Evolutionary conservation across 352 stramenopile species (phyloP).

Genomic region (Phytophthora macrochlamydospora): DNA sequence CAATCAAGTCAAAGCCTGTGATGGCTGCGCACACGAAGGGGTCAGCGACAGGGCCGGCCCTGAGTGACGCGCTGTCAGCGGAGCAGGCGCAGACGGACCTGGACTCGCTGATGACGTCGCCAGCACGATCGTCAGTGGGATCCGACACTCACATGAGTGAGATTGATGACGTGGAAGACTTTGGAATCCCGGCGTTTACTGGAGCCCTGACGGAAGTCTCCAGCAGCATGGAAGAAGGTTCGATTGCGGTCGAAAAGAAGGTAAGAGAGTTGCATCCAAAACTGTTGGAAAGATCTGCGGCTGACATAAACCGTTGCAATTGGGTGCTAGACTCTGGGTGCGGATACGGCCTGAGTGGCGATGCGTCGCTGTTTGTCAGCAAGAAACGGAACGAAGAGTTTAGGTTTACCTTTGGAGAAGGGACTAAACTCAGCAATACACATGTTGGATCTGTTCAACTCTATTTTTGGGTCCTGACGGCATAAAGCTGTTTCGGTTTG

Average conservation of each 20-base stretch:
- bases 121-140: background rate
- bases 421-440: slow-evolving; percentile 18
- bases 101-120: slow-evolving; percentile 1
- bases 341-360: slow-evolving; percentile 2
- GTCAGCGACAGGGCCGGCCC: background rate
- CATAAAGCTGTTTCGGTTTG: slow-evolving; percentile 6
- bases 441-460: slow-evolving; percentile 11
- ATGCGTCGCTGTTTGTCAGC: slow-evolving; percentile 8
- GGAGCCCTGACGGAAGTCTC: slow-evolving; percentile 1
- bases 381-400: slow-evolving; percentile 7
- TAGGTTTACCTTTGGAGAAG: slow-evolving; percentile 16
- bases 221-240: slow-evolving; percentile 3
- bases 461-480: slow-evolving; percentile 5
- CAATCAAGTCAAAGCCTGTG: background rate
- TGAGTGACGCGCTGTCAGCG: background rate
- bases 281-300: background rate
- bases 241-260: background rate
- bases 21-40: background rate
- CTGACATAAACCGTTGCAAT: slow-evolving; percentile 7
- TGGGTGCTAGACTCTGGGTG: slow-evolving; percentile 11
- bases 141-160: background rate
- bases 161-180: background rate
- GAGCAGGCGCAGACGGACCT: background rate
- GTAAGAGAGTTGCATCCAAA: slow-evolving; percentile 7
- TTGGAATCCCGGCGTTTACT: background rate